Evolutionary conservation across 768 basidiomycete genomes (phyloP).

Genomic region (Hygrophoropsis aurantiaca): DNA sequence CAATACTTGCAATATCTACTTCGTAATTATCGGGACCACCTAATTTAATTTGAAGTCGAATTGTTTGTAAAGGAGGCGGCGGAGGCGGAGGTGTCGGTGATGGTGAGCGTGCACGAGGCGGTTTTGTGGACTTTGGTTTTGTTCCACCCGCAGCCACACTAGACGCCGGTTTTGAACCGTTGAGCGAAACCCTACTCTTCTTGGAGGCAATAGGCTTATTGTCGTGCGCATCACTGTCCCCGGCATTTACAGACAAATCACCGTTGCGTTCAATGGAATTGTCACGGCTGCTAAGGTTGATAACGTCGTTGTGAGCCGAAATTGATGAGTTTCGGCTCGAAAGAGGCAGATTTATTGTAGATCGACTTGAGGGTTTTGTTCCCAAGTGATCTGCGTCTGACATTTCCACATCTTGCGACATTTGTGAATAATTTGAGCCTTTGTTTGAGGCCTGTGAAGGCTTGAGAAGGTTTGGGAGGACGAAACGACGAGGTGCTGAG

Average conservation of each 20-base stretch:
- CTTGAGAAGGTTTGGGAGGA: conserved; percentile 25
- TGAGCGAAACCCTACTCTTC: conserved; percentile 23
- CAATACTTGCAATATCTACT: conserved; percentile 58
- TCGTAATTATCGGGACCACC: conserved; percentile 78
- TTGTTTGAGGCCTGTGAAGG: conserved; percentile 3
- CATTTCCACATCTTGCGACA: conserved; percentile 31
- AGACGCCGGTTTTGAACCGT: conserved; percentile 26
- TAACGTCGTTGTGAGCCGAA: conserved; percentile 21
- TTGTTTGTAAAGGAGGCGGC: conserved; percentile 56
- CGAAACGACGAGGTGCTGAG: conserved; percentile 27
- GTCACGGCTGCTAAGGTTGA: conserved; percentile 29
- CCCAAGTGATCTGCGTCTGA: conserved; percentile 12
- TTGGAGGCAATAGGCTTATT: conserved; percentile 27
- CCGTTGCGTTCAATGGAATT: conserved; percentile 20
- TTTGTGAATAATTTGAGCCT: conserved; percentile 4
- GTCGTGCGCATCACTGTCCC: conserved; percentile 13
- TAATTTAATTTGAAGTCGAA: conserved; percentile 66
- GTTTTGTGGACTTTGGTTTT: conserved; percentile 55
- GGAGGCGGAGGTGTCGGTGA: conserved; percentile 59
- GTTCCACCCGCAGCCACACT: conserved; percentile 30
- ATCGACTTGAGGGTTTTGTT: not conserved
- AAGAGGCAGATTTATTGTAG: conserved; percentile 10
- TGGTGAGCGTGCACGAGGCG: conserved; percentile 44
- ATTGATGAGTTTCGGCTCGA: conserved; percentile 16
- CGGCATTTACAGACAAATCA: conserved; percentile 10